Conservation (phyloP, 83 land plant species). For the Picea abies region DNA sequence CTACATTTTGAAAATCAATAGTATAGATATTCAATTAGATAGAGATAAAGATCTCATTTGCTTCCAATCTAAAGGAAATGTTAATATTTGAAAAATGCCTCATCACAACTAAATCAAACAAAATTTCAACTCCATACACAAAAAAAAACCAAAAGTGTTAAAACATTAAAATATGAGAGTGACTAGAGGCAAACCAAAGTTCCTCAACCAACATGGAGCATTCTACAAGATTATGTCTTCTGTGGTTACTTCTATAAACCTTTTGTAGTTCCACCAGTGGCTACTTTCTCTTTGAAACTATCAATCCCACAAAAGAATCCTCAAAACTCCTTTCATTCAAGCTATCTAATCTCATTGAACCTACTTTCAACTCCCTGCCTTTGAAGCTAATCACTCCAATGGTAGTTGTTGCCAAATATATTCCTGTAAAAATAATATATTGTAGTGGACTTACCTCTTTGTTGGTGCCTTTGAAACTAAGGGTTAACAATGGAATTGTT, state of each 20-base stretch:
- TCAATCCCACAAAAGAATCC: slow-evolving; percentile 10
- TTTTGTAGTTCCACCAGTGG: slow-evolving; percentile 72
- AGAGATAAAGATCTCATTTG: no score
- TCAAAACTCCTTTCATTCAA: not conserved
- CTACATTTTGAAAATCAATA: no score
- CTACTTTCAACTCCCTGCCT: not conserved
- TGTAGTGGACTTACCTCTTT: not conserved
- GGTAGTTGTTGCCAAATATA: not conserved
- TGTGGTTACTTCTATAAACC: slow-evolving; percentile 63
- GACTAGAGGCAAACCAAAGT: slow-evolving; percentile 44
- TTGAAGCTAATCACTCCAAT: not conserved
- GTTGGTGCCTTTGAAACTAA: slow-evolving; percentile 30
- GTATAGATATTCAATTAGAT: no score
- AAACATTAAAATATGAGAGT: no score
- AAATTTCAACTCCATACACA: no score
- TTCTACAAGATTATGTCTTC: slow-evolving; percentile 70
- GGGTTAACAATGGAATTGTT: slow-evolving; percentile 33
- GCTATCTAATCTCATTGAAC: not conserved
- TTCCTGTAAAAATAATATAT: not conserved
- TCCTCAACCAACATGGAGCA: slow-evolving; percentile 72
- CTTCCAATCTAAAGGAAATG: no score
- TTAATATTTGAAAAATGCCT: no score
- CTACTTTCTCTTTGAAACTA: slow-evolving; percentile 44
- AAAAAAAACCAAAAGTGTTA: no score
- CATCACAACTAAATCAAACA: no score